Evolutionary conservation across 768 basidiomycete species (phyloP).

Genomic region (Punctularia strigosozonata): DNA sequence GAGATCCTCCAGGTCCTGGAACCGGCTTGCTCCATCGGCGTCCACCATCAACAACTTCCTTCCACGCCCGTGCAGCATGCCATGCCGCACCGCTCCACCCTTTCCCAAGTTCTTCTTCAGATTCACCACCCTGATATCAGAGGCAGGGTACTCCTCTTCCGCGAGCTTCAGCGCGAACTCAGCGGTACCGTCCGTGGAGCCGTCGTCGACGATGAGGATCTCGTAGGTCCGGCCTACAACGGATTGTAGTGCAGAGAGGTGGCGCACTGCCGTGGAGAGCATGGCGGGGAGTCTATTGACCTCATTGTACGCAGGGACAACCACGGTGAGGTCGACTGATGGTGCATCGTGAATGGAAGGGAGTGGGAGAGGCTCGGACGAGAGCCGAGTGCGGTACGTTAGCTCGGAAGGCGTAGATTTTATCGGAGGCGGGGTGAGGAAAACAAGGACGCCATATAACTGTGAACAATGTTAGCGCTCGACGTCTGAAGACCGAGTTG

Average conservation of each 20-base stretch:
- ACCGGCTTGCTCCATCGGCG: constrained; percentile 87
- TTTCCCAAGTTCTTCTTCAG: constrained; percentile 81
- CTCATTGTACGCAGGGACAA: constrained; percentile 92
- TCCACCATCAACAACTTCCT: constrained; percentile 80
- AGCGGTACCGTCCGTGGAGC: constrained; percentile 69
- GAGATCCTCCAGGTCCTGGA: constrained; percentile 72
- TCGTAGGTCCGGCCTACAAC: constrained; percentile 48
- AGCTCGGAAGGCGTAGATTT: constrained; percentile 54
- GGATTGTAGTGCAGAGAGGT: constrained; percentile 31
- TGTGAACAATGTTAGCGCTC: constrained; percentile 21
- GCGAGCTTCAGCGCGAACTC: constrained; percentile 55
- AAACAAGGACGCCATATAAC: constrained; percentile 58
- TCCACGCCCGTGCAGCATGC: constrained; percentile 76
- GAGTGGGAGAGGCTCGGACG: constrained; percentile 41
- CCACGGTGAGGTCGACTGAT: constrained; percentile 61
- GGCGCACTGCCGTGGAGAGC: constrained; percentile 64
- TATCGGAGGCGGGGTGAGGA: constrained; percentile 66
- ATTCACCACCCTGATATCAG: constrained; percentile 67
- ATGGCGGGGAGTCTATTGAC: constrained; percentile 71
- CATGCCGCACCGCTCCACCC: constrained; percentile 88
- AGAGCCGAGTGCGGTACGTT: constrained; percentile 48
- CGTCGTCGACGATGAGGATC: constrained; percentile 85
- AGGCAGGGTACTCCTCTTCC: constrained; percentile 30
- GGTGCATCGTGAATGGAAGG: constrained; percentile 42
- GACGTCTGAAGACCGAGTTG: constrained; percentile 4